Base-by-base conservation (phyloP, 2,329 filamentous ascomycete species). In the Pseudonectria buxi region DNA sequence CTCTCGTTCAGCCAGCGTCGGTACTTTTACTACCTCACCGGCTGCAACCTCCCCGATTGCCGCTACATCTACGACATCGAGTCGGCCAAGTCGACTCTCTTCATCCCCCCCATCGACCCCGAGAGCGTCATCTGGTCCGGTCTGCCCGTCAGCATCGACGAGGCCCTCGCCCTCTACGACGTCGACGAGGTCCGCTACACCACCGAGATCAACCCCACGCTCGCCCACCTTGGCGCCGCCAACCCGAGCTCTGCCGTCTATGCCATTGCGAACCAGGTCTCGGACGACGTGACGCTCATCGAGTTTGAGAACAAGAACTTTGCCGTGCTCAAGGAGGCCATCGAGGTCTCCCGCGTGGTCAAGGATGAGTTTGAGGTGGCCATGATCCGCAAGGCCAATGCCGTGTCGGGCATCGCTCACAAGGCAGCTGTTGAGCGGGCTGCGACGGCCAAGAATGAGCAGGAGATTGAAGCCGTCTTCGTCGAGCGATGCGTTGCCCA, bases 41-140 rank as follows among this genome's bases (percentile, higher is more conserved):
- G 92, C 50, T 94, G 70, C 56, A 74, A 80, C 43, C 72, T 94
- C 22, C 76, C 89, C 40, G 88, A 95, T 61, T 83, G 83, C 52
- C 81, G 81, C 57, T 75, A 87, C 41, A 74, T 82, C 37, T 95
- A 95, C 68, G 82, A 95, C 46, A 81, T 94, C 39, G 68, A 74
- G 30, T 72, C 76, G 31, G 74, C 79, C 46, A 78, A 79, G 50
- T 76, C 89, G 27, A 94, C 82, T 3, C 78, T 98, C 32, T 98
- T 89, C 66, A 90, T 98, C 51, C 90, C 92, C 3, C 85, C 88
- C 12, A 76, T 89, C 51, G 81, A 95, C 50, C 76, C 86, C n/a
- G 85, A 92, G 28, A 81, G 80, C 36, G 88, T 96, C 39, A 86
- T 96, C 55, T 98, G 90, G 90, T 85, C 83, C 18, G 92, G 92